Evolutionary conservation across 106 monocot species (phyloP), one percentile per base, ranked within the genome.

Genomic region (Amphibolis antarctica): DNA sequence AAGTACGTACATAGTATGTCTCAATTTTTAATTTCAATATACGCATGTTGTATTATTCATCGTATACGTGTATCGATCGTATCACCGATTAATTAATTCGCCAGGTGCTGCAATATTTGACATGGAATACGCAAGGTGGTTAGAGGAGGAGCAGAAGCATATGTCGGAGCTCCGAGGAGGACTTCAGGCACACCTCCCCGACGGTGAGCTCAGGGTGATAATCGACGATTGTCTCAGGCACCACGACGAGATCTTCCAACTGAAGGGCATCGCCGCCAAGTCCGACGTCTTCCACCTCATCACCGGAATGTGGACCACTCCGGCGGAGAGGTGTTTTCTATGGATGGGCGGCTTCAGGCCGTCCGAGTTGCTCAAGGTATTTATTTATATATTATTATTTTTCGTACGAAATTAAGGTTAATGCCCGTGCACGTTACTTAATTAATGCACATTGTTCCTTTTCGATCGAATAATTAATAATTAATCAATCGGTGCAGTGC

Each of bases 281-380:
- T 59, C 86, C 11, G 96, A 98, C 44, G 84, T 98, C 48, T 87
- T 98, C 70, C 86, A 98, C 60, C 78, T 98, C 59, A 80, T 91
- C 30, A 84, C 82, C 14, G 96, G 96, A 23, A 78, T 83, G 90
- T 98, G 96, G 96, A 75, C 69, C 7, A 73, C 84, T 46, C 84
- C 90, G 0, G 96, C 90, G 0, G 96, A 98, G 76, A 75, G 91
- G 46, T 91, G 90, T 62, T 98, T 87, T 69, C 78, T 98, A 13
- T 98, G 96, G 96, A 81, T 98, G 65, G 96, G 90, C 5, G 96
- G 96, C 28, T 98, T 91, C 75, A 72, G 84, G 42, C 90, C 96
- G 2, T 98, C 96, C 1, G 90, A 90, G 31, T 66, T 98, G 42
- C 72, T 98, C 68, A 98, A 98, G 87, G 96, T 98, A 36, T 36